Base-by-base conservation (phyloP, 2,329 filamentous ascomycete genomes). In the Aspergillus fructus region DNA sequence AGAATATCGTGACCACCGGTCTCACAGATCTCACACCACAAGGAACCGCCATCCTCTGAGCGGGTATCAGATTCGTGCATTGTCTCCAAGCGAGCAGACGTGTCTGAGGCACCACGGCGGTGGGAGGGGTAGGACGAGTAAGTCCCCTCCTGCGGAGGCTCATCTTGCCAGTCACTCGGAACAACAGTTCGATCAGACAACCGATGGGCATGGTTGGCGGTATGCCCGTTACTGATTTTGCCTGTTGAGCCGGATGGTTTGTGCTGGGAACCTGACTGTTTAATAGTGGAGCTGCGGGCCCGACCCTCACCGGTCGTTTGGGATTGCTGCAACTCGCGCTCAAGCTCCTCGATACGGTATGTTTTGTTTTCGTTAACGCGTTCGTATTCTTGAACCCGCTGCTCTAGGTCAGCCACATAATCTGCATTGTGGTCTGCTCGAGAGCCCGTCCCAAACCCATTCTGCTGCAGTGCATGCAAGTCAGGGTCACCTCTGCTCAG, bases 21-120 rank as follows among this genome's bases (percentile, higher is more conserved):
- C 78, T 97, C 93, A 77, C 93, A 97, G 61, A 97, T 94, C 76
- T 97, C 94, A 75, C 93, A 97, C 89, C 90, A 96, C 61, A 93
- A 82, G 15, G 82, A 85, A 71, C 86, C 89, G 66, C 82, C 87
- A 70, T 92, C 90, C 40, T 89, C 90, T 21, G 89, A 90, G 73
- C 88, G 70, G 33, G 66, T 67, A 49, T 77, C 75, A 4, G 71
- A 71, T 63, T 76, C 77, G 40, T 70, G 76, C 74, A 74, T 77
- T 23, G 68, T 70, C 61, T 72, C 71, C 21, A 76, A 62, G n/a
- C 70, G 72, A 49, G 67, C 65, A 30, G 69, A 68, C 11, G 68
- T 63, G 53, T 65, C 68, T 13, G 69, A 68, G 19, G 58, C 42
- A 33, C 65, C 66, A 21, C 68, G 67, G 52, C 66, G 63, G 50